Base-by-base conservation (phyloP, 305 asterid species). In the Stenogyne calaminthoides region DNA sequence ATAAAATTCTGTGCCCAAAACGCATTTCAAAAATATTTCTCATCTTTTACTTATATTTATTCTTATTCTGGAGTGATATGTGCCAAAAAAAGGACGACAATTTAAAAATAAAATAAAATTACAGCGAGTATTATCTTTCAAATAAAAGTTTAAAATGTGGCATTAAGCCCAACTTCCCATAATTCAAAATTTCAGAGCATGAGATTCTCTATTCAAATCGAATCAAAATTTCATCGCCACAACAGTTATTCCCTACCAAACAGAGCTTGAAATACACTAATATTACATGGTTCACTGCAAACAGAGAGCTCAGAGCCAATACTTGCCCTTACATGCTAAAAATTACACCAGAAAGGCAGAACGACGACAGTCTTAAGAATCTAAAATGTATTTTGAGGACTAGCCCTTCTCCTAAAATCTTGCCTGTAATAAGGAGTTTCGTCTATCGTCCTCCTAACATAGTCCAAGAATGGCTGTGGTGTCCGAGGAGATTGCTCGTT, bases 371-470 rank as follows among this genome's bases (percentile, higher is more conserved):
- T 39, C 55, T 64, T 64, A 20, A 7, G 32, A 74, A 7, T 76
- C 86, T 89, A 93, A 78, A 61, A 87, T 42, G 98, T 91, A 70
- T 86, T 77, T 83, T 91, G 97, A 32, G 94, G 94, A 83, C 83
- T 89, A 34, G 64, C 78, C 73, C 98, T 88, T 85, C 96, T 87
- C 85, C 96, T 83, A 68, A 78, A 81, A 19, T 89, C 95, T 70
- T 89, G 97, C 84, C 87, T 84, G 83, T 91, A 91, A 70, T 91
- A 80, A 1, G 98, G 98, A 52, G 98, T 93, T 76, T 93, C 98
- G 77, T 91, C 96, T 22, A 93, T 81, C 46, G 97, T 93, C 80
- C 90, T 80, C 82, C 96, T 83, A 15, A 93, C 92, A 32, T 93
- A 93, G 51, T 93, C 96, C 5, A 93, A 52, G 80, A 93, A 93